Evolutionary conservation across 345 rosid genomes (phyloP).

Genomic region (Sonneratia caseolaris): DNA sequence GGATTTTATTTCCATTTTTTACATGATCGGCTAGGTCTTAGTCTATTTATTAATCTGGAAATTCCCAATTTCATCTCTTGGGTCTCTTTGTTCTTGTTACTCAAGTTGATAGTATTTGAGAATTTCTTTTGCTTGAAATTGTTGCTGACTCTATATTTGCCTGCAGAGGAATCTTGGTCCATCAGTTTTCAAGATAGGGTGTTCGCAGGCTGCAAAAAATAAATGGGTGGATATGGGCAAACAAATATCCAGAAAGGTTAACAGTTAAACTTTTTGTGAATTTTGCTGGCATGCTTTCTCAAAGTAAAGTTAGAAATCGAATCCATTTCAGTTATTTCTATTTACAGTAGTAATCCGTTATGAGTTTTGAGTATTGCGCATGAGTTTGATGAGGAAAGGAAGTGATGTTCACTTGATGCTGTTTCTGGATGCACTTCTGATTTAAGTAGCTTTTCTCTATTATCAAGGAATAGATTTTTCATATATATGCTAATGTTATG

Average conservation of each 20-base stretch:
- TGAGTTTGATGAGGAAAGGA: too few species aligned
- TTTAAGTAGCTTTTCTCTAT: background rate
- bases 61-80: background rate
- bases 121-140: background rate
- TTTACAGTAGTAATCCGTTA: too few species aligned
- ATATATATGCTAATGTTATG: too few species aligned
- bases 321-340: too few species aligned
- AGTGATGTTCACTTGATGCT: too few species aligned
- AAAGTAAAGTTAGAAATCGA: too few species aligned
- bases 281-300: background rate
- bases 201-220: slow-evolving; percentile 68
- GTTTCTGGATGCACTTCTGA: too few species aligned
- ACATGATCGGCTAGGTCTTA: background rate
- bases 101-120: background rate
- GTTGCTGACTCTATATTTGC: slow-evolving; percentile 5
- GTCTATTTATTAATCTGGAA: background rate
- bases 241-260: slow-evolving; percentile 79
- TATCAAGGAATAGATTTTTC: too few species aligned
- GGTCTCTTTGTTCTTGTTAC: background rate
- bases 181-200: slow-evolving; percentile 60
- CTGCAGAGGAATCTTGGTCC: slow-evolving; percentile 63
- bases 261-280: background rate
- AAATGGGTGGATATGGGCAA: slow-evolving; percentile 91
- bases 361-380: too few species aligned
- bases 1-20: too few species aligned